A percentile compares a stretch with the other conserved stretches of the same genome.
These are phyloP conservation scores for Penicillium corylophilum DNA, from an alignment of 2,329 filamentous ascomycete species.

Conservation along the genomic window DNA sequence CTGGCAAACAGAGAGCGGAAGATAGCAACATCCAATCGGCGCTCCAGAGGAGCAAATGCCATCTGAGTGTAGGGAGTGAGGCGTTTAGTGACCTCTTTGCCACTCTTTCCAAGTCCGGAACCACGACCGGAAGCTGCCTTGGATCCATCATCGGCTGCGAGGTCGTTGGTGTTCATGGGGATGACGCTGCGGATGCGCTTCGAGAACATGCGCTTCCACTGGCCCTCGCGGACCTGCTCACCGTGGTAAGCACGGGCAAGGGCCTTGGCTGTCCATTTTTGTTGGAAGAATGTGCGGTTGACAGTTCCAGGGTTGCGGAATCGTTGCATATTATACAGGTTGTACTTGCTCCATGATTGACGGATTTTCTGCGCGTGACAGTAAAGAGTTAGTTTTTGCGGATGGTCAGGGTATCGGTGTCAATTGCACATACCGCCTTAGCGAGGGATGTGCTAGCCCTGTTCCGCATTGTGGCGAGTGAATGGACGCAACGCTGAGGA, in stretches of 20 bases:
- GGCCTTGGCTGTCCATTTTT: constrained; percentile 94
- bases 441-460: constrained; percentile 44
- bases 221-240: constrained; percentile 86
- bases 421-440: constrained; percentile 36
- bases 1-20: constrained; percentile 93
- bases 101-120: constrained; percentile 58
- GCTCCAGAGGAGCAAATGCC: constrained; percentile 87
- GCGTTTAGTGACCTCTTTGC: constrained; percentile 19
- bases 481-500: constrained; percentile 15
- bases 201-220: constrained; percentile 93
- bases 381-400: constrained; percentile 9
- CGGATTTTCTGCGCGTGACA: constrained; percentile 70
- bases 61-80: constrained; percentile 91
- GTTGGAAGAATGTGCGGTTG: constrained; percentile 82
- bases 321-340: constrained; percentile 81
- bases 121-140: constrained; percentile 81
- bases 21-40: constrained; percentile 89
- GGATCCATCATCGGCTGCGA: constrained; percentile 79
- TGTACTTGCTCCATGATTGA: constrained; percentile 97
- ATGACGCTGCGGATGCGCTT: constrained; percentile 77
- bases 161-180: constrained; percentile 76
- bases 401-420: not conserved
- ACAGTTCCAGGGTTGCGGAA: constrained; percentile 47
- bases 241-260: constrained; percentile 85
- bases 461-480: constrained; percentile 44